Evolutionary conservation across 2,329 filamentous ascomycete genomes (phyloP).

Genomic region (Colletotrichum neosansevieriae): DNA sequence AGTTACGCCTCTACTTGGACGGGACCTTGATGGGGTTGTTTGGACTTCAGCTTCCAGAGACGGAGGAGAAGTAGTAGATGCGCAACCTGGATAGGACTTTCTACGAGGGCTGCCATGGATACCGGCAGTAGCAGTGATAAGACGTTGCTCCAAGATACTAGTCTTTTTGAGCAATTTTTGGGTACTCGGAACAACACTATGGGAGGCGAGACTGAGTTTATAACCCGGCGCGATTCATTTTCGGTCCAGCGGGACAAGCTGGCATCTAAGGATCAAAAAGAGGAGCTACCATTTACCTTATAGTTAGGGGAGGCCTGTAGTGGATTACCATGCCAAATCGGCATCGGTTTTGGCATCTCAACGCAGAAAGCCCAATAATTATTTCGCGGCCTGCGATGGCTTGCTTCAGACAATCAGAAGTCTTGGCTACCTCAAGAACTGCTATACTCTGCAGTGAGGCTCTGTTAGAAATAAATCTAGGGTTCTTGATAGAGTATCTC

Average conservation of each 20-base stretch:
- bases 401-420: background rate
- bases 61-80: background rate
- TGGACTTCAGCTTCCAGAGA: background rate
- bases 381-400: background rate
- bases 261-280: slow-evolving; percentile 1
- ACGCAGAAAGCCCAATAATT: background rate
- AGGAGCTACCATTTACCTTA: background rate
- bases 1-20: slow-evolving; percentile 1
- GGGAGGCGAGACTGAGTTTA: background rate
- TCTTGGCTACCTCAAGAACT: background rate
- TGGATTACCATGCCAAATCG: background rate
- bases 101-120: background rate
- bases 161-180: background rate
- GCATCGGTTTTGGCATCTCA: background rate
- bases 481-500: background rate
- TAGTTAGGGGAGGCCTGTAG: background rate
- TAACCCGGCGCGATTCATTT: background rate
- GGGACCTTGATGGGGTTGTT: background rate
- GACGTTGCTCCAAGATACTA: background rate
- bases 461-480: background rate
- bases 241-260: background rate
- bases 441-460: background rate
- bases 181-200: background rate
- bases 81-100: background rate
- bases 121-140: background rate